Evolutionary conservation across 2,329 filamentous ascomycete genomes (phyloP).

Genomic region (Metarhizium robertsii): DNA sequence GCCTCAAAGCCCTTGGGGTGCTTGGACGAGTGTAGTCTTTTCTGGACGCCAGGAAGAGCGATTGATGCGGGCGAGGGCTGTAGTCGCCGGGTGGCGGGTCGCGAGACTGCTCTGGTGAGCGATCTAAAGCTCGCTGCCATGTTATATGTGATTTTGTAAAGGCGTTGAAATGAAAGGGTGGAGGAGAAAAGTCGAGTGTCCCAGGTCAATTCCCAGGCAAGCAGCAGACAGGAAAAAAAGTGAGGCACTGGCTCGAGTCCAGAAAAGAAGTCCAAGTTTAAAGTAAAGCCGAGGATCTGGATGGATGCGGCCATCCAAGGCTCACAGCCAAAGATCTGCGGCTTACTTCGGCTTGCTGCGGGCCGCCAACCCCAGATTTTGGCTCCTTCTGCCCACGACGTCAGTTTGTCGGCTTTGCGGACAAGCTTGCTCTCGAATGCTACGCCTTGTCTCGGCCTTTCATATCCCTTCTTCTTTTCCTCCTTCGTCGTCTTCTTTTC

Average conservation of each 20-base stretch:
- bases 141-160: neutral
- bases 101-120: constrained; percentile 25
- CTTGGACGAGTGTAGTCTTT: constrained; percentile 43
- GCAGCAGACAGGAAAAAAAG: no score
- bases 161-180: no score
- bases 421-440: neutral
- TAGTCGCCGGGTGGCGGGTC: constrained; percentile 17
- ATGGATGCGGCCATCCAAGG: constrained; percentile 5
- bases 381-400: no score
- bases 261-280: no score
- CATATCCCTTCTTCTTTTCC: no score
- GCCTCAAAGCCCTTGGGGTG: constrained; percentile 55
- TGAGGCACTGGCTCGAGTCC: no score
- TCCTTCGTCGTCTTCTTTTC: neutral
- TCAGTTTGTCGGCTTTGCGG: neutral
- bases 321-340: constrained; percentile 10
- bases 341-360: constrained; percentile 37
- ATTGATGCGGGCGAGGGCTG: neutral
- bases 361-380: constrained; percentile 13
- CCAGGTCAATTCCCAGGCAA: no score
- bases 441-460: neutral
- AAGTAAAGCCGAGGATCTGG: neutral
- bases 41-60: constrained; percentile 28
- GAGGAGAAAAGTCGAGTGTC: no score
- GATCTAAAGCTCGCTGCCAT: constrained; percentile 32